Evolutionary conservation across 1,284 basidiomycete genomes (phyloP), one percentile per base, ranked within the genome.

Genomic region (Rhodotorula sp.): DNA sequence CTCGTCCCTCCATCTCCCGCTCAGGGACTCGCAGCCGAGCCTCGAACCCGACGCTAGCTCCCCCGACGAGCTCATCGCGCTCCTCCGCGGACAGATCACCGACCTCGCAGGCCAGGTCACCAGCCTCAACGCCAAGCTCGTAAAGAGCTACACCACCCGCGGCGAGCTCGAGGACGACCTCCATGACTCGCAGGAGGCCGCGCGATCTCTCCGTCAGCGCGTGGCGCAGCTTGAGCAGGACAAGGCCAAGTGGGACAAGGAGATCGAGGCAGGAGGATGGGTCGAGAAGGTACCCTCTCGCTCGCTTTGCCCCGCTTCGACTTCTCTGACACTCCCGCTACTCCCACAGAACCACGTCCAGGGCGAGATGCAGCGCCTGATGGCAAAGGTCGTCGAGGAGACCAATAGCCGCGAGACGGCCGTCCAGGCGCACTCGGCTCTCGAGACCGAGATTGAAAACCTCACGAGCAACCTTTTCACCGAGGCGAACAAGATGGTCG

Each of bases 311-410:
- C 2, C 32, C 0, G 29, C n/a, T 3, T 29, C 15, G n/a, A 1
- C 12, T 9, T n/a, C 25, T 19, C n/a, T 15, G 21, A 44, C 51
- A 22, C 13, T 19, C n/a, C n/a, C n/a, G n/a, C n/a, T 25, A 13
- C 9, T 13, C 3, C 29, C 13, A 32, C 90, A 93, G 81, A 85
- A 87, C 41, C 90, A 96, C 81, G 94, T 99, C 71, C 93, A 91
- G 29, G 82, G 88, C 15, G 97, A 99, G 83, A 90, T 99, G 79
- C 96, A 90, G 77, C 87, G 93, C 41, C 85, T 99, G 75, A 98
- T 98, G 88, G 92, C 96, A 77, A 90, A 90, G 64, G 90, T 95
- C 32, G 92, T 94, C 22, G 94, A 97, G 79, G 96, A 97, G 83
- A 94, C 95, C 32, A 89, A 92, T 7, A 88, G 90, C 76, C 87